A percentile compares a stretch with the other conserved stretches of the same genome.
phyloP scores from a whole-genome alignment of 305 asterid species.

The Fraxinus sp. region DNA sequence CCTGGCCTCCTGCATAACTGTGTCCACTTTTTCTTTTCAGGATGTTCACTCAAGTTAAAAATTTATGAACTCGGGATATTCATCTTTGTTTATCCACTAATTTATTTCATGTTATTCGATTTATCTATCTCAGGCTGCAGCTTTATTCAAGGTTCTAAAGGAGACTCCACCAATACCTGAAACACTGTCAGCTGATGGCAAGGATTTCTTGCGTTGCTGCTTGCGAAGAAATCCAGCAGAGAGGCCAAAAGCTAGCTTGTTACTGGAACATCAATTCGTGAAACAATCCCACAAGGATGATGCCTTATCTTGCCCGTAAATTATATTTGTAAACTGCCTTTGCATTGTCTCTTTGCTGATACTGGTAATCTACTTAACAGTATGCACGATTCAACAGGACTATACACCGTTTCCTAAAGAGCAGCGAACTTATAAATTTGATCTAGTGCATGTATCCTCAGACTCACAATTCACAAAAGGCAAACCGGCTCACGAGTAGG shows the following conservation, averaged over 20 bases:
- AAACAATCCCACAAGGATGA: slow-evolving; percentile 8
- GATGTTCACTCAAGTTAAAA: not conserved
- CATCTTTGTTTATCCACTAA: not conserved
- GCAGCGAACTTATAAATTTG: slow-evolving; percentile 18
- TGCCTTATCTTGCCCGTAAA: slow-evolving; percentile 24
- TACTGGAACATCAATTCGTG: slow-evolving; percentile 75
- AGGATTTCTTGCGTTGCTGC: slow-evolving; percentile 75
- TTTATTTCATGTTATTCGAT: not conserved
- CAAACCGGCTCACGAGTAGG: slow-evolving; percentile 32
- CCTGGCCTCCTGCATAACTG: not conserved
- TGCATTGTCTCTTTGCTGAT: not conserved
- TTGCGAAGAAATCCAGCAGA: slow-evolving; percentile 79
- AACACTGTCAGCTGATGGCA: slow-evolving; percentile 77
- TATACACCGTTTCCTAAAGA: slow-evolving; percentile 16
- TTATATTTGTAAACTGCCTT: not conserved
- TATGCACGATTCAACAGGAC: slow-evolving; percentile 36
- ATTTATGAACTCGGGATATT: not conserved
- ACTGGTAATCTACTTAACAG: not conserved
- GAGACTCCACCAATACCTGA: slow-evolving; percentile 86
- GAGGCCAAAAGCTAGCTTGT: slow-evolving; percentile 65
- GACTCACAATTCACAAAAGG: slow-evolving; percentile 28
- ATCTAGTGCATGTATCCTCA: slow-evolving; percentile 23
- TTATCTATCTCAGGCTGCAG: slow-evolving; percentile 62
- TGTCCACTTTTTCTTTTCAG: not conserved
- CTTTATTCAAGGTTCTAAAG: slow-evolving; percentile 70